A percentile compares a stretch with the other conserved stretches of the same genome.
phyloP scores from a whole-genome alignment of 306 rosid genomes.

The Trifolium subterraneum region DNA sequence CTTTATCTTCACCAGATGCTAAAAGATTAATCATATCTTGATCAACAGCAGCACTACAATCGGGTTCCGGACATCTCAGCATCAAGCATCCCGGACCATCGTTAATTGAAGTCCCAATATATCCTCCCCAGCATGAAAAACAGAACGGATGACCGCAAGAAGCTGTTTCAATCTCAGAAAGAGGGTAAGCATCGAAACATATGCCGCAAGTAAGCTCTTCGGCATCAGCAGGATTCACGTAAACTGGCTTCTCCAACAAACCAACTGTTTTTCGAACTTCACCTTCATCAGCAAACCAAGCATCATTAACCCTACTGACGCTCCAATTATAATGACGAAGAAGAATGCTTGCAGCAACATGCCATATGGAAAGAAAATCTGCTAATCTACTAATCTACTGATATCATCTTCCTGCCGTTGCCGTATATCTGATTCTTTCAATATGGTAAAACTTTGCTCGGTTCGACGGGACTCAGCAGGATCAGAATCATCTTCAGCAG shows the following conservation, averaged over 20 bases:
- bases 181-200: slow-evolving; percentile 64
- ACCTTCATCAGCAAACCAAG: slow-evolving; percentile 80
- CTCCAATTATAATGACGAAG: slow-evolving; percentile 82
- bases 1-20: slow-evolving; percentile 54
- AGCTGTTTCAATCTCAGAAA: slow-evolving; percentile 47
- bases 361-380: slow-evolving; percentile 65
- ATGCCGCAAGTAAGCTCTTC: slow-evolving; percentile 68
- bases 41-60: slow-evolving; percentile 73
- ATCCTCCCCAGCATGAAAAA: slow-evolving; percentile 69
- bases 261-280: slow-evolving; percentile 64
- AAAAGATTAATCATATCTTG: slow-evolving; percentile 69
- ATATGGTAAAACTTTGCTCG: slow-evolving; percentile 67
- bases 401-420: slow-evolving; percentile 68
- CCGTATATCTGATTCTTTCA: slow-evolving; percentile 64
- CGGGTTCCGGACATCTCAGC: slow-evolving; percentile 83
- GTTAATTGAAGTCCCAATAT: slow-evolving; percentile 69
- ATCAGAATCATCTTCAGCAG: slow-evolving; percentile 47
- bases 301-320: slow-evolving; percentile 69
- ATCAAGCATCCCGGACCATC: slow-evolving; percentile 85
- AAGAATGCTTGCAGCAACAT: slow-evolving; percentile 60
- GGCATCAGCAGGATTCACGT: slow-evolving; percentile 39
- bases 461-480: slow-evolving; percentile 61
- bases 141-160: slow-evolving; percentile 82
- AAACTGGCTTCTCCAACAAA: slow-evolving; percentile 59
- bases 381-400: slow-evolving; percentile 56